Evolutionary conservation across 1,284 basidiomycete species (phyloP), one percentile per base, ranked within the genome.

Genomic region (Sutorius eximius): DNA sequence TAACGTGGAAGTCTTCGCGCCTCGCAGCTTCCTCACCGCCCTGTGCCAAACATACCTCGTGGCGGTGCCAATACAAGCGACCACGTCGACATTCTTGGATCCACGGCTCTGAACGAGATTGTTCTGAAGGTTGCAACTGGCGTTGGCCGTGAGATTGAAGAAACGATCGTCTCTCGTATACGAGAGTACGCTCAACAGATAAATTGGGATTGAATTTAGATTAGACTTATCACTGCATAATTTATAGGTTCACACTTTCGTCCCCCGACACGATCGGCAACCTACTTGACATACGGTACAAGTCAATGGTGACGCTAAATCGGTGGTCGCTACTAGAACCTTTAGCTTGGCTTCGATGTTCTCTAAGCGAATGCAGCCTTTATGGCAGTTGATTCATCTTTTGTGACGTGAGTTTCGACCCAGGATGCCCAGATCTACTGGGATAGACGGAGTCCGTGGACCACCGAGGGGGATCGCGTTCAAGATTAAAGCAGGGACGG

Each of bases 71-170:
- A 89, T 59, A 95, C 94, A 0, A 86, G 87, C 46, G 93, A 95
- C 68, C 95, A 98, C 65, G 88, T 99, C 34, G 96, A 99, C 73
- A 89, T 99, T 55, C 80, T 99, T 18, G 96, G 97, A 3, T 89
- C 92, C 20, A 88, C 85, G 1, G 81, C 84, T 9, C 70, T 98
- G 52, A 99, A 98, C 69, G 89, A 95, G 68, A 86, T 96, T n/a
- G 83, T 99, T 45, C 73, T 98, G 27, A 89, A 93, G 69, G 86
- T 95, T 15, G 93, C 87, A 24, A 87, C 91, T 4, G 94, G 93
- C 0, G 82, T 75, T 9, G 86, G 82, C 13, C 71, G 85, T 53
- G 87, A 91, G 65, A 80, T 93, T 51, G 70, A 83, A 61, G 87
- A 95, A 56, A 77, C 74, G 52, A 87, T 87, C 61, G 87, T 93